phyloP scores from a whole-genome alignment of 2,329 filamentous ascomycete genomes.

The Dichotomopilus funicola region DNA sequence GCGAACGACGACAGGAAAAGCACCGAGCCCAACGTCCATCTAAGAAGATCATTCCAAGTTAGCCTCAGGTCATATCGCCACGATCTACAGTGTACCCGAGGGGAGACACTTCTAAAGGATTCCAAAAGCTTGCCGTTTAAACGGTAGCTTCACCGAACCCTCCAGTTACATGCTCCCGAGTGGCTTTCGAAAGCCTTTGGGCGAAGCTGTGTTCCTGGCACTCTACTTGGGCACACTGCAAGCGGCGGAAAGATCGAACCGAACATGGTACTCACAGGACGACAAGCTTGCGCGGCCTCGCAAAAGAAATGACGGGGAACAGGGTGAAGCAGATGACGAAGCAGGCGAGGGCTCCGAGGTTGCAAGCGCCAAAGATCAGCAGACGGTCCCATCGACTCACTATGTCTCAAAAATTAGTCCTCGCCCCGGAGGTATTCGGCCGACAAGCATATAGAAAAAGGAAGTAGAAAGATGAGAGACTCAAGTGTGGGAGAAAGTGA shows the following conservation, averaged over 20 bases:
- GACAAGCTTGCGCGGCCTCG: constrained; percentile 83
- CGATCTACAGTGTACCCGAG: background rate
- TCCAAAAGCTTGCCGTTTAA: background rate
- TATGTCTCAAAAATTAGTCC: constrained; percentile 39
- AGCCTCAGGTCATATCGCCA: background rate
- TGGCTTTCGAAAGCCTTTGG: too few species aligned
- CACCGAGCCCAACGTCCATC: constrained; percentile 89
- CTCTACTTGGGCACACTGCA: background rate
- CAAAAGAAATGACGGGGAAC: constrained; percentile 71
- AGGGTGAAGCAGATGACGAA: constrained; percentile 91
- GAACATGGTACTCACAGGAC: constrained; percentile 69
- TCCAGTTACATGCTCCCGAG: too few species aligned
- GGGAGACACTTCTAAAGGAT: background rate
- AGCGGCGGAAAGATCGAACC: background rate
- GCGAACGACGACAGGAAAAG: constrained; percentile 91
- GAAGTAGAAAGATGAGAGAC: background rate
- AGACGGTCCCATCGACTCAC: constrained; percentile 97
- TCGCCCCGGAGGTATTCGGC: constrained; percentile 13
- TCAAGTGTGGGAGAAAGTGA: background rate
- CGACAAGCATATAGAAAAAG: background rate
- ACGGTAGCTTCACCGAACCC: background rate
- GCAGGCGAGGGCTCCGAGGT: constrained; percentile 80
- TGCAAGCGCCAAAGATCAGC: constrained; percentile 85
- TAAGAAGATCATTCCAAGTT: constrained; percentile 33
- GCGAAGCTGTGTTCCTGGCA: too few species aligned